Conservation (phyloP, 768 basidiomycete species). For the Cystofilobasidium ferigula region DNA sequence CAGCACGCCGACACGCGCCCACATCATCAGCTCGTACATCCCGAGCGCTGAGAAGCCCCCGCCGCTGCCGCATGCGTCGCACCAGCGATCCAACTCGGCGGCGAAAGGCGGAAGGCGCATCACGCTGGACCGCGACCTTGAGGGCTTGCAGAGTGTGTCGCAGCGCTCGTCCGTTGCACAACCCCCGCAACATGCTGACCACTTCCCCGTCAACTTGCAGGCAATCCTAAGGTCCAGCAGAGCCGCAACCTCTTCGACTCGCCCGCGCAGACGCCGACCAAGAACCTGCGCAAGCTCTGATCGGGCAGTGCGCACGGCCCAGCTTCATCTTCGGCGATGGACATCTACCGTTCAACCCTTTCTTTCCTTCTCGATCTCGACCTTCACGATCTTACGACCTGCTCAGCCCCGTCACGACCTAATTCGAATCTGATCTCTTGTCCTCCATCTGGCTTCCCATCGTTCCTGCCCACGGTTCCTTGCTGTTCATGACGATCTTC, state of each 20-base stretch:
- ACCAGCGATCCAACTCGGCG: slow-evolving; percentile 17
- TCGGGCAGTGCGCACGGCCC: too few species aligned
- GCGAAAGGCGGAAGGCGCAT: slow-evolving; percentile 7
- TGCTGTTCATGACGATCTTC: too few species aligned
- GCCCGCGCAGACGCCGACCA: background rate
- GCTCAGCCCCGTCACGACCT: too few species aligned
- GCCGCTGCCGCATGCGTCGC: slow-evolving; percentile 16
- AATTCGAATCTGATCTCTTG: too few species aligned
- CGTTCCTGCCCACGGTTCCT: too few species aligned
- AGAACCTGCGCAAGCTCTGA: background rate
- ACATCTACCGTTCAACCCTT: background rate
- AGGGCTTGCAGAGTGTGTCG: slow-evolving; percentile 14
- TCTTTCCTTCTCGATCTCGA: background rate
- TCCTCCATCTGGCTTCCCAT: too few species aligned
- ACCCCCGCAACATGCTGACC: background rate
- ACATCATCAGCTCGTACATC: background rate
- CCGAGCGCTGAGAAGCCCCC: slow-evolving; percentile 11
- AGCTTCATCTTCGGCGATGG: too few species aligned
- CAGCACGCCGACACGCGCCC: background rate
- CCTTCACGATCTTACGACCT: background rate
- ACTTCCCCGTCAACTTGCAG: background rate
- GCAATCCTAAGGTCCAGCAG: background rate
- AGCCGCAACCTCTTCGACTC: slow-evolving; percentile 5
- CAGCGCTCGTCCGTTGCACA: too few species aligned
- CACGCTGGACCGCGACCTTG: slow-evolving; percentile 22